phyloP scores from a whole-genome alignment of 768 basidiomycete genomes.

The Trametes elegans region DNA sequence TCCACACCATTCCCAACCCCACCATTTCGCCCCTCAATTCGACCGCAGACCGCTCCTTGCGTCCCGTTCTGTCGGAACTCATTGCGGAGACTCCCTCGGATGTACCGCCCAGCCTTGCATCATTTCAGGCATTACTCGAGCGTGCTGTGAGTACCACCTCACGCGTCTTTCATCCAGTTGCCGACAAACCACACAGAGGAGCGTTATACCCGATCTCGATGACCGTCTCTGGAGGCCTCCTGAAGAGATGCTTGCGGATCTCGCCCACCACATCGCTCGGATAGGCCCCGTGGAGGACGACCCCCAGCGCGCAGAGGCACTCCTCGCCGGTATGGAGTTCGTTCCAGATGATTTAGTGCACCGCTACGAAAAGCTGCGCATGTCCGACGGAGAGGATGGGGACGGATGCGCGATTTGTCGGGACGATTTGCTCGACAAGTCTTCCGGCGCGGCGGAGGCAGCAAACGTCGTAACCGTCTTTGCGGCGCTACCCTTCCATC shows the following conservation, averaged over 20 bases:
- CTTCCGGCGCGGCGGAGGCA: constrained; percentile 27
- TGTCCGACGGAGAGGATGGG: constrained; percentile 31
- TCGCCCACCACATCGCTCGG: neutral
- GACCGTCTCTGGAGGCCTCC: neutral
- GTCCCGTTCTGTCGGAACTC: neutral
- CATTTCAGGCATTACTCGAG: neutral
- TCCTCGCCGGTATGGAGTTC: constrained; percentile 60
- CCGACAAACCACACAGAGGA: neutral
- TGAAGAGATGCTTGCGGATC: neutral
- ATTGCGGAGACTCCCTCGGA: neutral
- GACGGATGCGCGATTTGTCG: constrained; percentile 74
- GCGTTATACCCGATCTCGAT: neutral
- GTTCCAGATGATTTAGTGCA: constrained; percentile 62
- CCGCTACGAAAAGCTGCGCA: constrained; percentile 27
- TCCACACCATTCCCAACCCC: neutral
- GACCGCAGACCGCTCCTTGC: neutral
- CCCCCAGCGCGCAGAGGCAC: constrained; percentile 60
- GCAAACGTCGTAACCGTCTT: neutral
- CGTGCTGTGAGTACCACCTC: neutral
- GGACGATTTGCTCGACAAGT: constrained; percentile 57
- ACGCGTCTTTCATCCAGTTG: neutral
- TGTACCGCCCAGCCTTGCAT: neutral
- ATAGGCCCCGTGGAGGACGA: constrained; percentile 38
- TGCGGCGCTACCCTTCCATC: constrained; percentile 22
- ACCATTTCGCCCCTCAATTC: neutral